Percentiles rank a stretch among this genome's conserved stretches.
These are phyloP conservation scores for Cordia subcordata DNA, from an alignment of 257 asterid species.

Conservation along the genomic window DNA sequence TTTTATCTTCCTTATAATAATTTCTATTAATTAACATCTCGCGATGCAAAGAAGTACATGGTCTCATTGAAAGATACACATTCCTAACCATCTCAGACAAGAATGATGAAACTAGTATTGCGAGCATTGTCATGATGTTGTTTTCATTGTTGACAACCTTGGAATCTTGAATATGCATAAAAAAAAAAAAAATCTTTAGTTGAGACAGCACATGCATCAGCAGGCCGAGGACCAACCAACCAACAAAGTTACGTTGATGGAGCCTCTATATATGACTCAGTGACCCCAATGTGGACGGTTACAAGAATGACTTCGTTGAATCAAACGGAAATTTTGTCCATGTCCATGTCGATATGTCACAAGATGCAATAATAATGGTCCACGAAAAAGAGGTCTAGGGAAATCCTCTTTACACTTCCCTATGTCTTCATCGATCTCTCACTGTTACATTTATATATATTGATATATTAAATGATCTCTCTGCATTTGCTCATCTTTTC, in stretches of 20 bases:
- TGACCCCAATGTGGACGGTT: constrained; percentile 5
- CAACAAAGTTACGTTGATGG: neutral
- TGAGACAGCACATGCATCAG: constrained; percentile 1
- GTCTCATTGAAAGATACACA: no score
- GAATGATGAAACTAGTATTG: neutral
- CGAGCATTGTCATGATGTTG: neutral
- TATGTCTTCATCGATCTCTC: constrained; percentile 1
- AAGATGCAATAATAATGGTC: neutral
- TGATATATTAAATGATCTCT: neutral
- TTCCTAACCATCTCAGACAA: neutral
- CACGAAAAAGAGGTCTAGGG: neutral
- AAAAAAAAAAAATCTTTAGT: neutral
- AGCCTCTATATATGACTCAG: neutral
- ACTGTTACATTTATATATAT: neutral
- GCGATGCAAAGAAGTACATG: no score
- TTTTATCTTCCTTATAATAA: no score
- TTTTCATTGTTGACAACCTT: neutral
- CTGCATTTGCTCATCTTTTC: neutral
- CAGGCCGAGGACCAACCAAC: constrained; percentile 1
- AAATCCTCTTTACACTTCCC: neutral
- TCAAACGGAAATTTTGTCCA: neutral
- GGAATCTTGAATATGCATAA: neutral
- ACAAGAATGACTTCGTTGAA: neutral
- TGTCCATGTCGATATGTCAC: neutral
- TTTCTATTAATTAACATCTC: no score